Base-by-base conservation (phyloP, 768 basidiomycete species). In the Suillus decipiens region DNA sequence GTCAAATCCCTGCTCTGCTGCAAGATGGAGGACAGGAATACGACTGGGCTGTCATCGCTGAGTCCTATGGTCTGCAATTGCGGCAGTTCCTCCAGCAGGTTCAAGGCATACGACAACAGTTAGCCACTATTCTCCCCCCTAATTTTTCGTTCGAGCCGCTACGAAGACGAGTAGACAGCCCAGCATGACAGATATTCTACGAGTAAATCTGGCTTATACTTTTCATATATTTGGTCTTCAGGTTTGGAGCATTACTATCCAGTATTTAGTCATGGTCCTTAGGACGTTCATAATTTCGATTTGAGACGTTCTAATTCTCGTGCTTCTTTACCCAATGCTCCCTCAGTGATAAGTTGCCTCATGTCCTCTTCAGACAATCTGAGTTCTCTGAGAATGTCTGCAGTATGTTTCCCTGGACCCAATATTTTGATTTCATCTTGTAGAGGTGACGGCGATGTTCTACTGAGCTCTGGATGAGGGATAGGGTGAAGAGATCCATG, bases 401-500 rank as follows among this genome's bases (percentile, higher is more conserved):
- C 66, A 12, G 82, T 88, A 71, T 90, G 84, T 31, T 76, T 62
- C 33, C 89, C 89, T 7, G 86, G 81, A 45, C 71, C 48, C 28
- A 86, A 70, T 11, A 76, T 61, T 31, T 62, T 67, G 10, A 63
- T 42, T 31, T 48, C 61, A 37, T 61, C 43, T 15, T 60, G 36
- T 53, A 55, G 63, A 55, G 63, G 54, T 51, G 64, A 66, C 12
- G 73, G 68, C 0, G 78, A 75, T 2, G 75, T 75, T 53, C 76
- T 68, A 33, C 71, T 72, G 17, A 88, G 69, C 34, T 70, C 72
- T 19, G 87, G 86, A 68, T 89, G 87, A 48, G 82, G 80, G n/a
- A 72, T 68, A 6, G 89, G 87, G 22, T 83, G 65, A 33, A 68
- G 45, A 19, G 75, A 77, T 8, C 71, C 74, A 61, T 80, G 75